Conservation (phyloP, 2,329 filamentous ascomycete species). For the Trichoderma sp. region DNA sequence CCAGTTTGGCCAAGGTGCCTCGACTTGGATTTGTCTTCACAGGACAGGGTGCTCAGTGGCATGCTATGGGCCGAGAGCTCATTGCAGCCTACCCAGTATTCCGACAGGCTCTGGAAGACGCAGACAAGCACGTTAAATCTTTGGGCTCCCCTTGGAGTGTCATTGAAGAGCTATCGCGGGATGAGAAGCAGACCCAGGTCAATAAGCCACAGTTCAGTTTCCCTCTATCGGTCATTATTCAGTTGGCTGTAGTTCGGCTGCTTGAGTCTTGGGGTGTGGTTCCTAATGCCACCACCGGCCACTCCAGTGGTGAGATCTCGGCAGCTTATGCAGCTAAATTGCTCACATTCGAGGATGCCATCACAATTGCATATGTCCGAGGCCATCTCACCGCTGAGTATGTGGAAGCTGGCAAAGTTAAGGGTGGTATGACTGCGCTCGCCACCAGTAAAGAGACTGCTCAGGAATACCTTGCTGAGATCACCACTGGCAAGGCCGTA, state of each 20-base stretch:
- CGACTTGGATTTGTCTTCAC: conserved; percentile 13
- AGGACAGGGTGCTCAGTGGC: conserved; percentile 21
- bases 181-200: not conserved
- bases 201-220: conserved; percentile 1
- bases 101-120: not conserved
- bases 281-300: conserved; percentile 9
- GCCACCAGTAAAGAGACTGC: conserved; percentile 32
- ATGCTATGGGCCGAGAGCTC: conserved; percentile 4
- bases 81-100: not conserved
- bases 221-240: not conserved
- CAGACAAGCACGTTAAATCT: not conserved
- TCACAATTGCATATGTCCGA: not conserved
- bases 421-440: conserved; percentile 34
- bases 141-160: conserved; percentile 10
- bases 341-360: conserved; percentile 4
- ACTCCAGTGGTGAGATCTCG: conserved; percentile 24
- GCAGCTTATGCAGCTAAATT: conserved; percentile 18
- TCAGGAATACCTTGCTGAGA: not conserved
- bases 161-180: not conserved
- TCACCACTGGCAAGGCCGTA: conserved; percentile 31
- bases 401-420: not conserved
- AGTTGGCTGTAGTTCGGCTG: conserved; percentile 15
- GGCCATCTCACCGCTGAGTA: not conserved
- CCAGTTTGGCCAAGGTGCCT: not conserved
- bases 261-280: conserved; percentile 8